Evolutionary conservation across 2,329 filamentous ascomycete genomes (phyloP), one percentile per base, ranked within the genome.

Genomic region (Aspergillus proliferans): DNA sequence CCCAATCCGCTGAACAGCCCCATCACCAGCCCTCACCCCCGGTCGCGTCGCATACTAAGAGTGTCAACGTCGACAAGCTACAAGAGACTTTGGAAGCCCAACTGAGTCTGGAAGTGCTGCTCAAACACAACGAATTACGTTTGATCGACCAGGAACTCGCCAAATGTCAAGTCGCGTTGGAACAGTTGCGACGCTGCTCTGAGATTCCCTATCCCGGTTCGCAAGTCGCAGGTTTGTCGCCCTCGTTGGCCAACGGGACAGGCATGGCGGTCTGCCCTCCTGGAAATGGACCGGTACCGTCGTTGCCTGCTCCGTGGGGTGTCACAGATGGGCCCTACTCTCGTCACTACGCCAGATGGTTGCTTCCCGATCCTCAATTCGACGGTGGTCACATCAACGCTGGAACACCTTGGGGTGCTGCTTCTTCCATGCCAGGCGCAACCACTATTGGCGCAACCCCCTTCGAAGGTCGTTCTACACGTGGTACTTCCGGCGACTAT

Each of bases 91-190:
- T 97, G 64, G 85, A 90, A 64, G 84, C 89, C 53, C 87, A 96
- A 70, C 86, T 97, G 68, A 88, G 90, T 62, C 81, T 93, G 57
- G 91, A 96, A 73, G 91, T 97, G 47, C 74, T 97, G 55, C 75
- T 94, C 66, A 97, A 96, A 76, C 93, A 98, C 71, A 84, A 93
- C 62, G 93, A 98, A 74, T 74, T 97, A 51, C 88, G 91, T 49
- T 78, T 95, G 58, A 95, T 97, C 68, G 89, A 97, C 65, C 90
- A 95, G 71, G 93, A 97, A 73, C 80, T 97, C 56, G 92, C 89
- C 56, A 97, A 96, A 74, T 96, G 91, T 65, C 91, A 97, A 73
- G 76, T 91, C 55, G 89, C 91, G 9, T 78, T 97, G 58, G 93
- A 98, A 72, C 93, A 97, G 72, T 76, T 98, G 54, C 87, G 93